phyloP scores from a whole-genome alignment of 2,329 filamentous ascomycete species.

The Fusarium nanum region DNA sequence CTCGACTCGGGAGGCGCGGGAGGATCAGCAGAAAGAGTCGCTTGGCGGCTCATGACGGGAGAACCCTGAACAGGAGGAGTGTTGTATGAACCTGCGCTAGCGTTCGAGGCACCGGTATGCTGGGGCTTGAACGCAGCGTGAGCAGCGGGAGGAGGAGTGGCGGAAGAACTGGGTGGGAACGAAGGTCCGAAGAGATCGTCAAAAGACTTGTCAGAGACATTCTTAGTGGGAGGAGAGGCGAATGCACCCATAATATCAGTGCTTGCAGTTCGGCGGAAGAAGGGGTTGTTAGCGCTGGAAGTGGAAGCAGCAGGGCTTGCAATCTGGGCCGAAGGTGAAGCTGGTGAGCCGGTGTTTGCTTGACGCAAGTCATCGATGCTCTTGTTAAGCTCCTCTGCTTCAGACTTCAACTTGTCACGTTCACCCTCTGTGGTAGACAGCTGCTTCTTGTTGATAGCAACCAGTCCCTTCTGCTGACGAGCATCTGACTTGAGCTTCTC shows the following conservation, averaged over 20 bases:
- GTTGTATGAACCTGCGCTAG: conserved; percentile 63
- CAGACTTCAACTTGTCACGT: conserved; percentile 85
- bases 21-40: conserved; percentile 67
- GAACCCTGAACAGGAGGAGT: conserved; percentile 67
- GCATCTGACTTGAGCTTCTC: conserved; percentile 94
- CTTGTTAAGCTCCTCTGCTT: conserved; percentile 76
- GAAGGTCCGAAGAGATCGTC: conserved; percentile 87
- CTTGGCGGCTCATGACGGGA: conserved; percentile 71
- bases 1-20: conserved; percentile 76
- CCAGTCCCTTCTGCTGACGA: conserved; percentile 93
- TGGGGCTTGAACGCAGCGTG: conserved; percentile 60
- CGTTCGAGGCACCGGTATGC: conserved; percentile 66
- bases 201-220: conserved; percentile 75
- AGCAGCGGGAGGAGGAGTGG: conserved; percentile 59
- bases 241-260: conserved; percentile 69
- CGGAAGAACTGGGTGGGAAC: conserved; percentile 60
- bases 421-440: conserved; percentile 89
- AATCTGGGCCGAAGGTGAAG: conserved; percentile 62
- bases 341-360: conserved; percentile 63
- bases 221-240: conserved; percentile 57
- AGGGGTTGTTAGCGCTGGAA: conserved; percentile 89
- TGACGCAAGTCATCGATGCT: conserved; percentile 70
- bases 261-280: conserved; percentile 81
- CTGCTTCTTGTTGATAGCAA: conserved; percentile 99
- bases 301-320: conserved; percentile 77